Evolutionary conservation across 805 yeast genomes (phyloP).

Genomic region (Clavispora asparagi): DNA sequence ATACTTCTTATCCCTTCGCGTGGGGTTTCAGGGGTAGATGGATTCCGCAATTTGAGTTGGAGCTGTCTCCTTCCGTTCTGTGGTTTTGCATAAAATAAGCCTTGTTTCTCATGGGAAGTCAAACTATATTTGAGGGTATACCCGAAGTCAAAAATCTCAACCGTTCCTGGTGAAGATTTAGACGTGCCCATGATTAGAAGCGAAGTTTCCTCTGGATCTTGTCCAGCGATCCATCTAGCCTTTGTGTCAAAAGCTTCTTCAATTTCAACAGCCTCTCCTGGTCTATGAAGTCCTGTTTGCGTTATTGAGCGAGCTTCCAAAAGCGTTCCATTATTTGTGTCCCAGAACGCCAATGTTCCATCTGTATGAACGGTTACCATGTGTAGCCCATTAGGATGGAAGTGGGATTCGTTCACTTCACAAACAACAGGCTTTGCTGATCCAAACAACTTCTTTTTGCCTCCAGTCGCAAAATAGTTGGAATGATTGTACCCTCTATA

Average conservation of each 20-base stretch:
- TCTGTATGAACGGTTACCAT: conserved; percentile 74
- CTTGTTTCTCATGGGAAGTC: conserved; percentile 82
- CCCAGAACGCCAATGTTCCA: conserved; percentile 90
- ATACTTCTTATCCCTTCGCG: conserved; percentile 24
- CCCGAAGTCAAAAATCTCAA: conserved; percentile 67
- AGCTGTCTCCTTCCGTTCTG: conserved; percentile 35
- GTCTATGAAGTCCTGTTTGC: conserved; percentile 60
- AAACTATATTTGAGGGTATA: conserved; percentile 71
- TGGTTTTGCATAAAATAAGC: conserved; percentile 63
- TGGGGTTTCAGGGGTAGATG: conserved; percentile 9
- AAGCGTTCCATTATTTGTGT: conserved; percentile 67
- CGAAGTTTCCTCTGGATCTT: conserved; percentile 76
- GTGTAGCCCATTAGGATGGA: conserved; percentile 93
- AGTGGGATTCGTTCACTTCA: conserved; percentile 48
- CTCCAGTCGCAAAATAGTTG: conserved; percentile 26
- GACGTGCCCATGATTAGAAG: conserved; percentile 69
- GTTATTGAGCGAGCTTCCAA: conserved; percentile 69
- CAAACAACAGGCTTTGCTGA: conserved; percentile 29
- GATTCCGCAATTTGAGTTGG: conserved; percentile 20
- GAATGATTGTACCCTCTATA: conserved; percentile 54
- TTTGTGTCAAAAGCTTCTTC: conserved; percentile 13
- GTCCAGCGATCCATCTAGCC: conserved; percentile 73
- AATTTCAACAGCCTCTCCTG: conserved; percentile 21
- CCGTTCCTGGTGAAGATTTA: conserved; percentile 23
- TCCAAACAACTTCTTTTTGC: conserved; percentile 38